Evolutionary conservation across 768 basidiomycete species (phyloP).

Genomic region (Steccherinum ochraceum): DNA sequence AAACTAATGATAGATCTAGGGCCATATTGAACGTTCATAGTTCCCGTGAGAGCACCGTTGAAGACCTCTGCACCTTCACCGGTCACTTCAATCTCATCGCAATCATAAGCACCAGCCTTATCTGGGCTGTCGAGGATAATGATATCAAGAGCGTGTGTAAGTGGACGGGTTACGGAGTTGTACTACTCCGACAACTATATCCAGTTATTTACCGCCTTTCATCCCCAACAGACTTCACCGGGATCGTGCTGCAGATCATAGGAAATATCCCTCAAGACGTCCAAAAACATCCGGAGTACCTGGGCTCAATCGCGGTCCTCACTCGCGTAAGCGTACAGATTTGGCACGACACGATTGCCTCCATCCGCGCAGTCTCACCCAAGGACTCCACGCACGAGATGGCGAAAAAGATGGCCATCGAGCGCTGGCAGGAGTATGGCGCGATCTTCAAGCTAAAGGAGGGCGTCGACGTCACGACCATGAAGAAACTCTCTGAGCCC

Average conservation of each 20-base stretch:
- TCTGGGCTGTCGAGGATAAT: too few species aligned
- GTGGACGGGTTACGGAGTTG: not conserved
- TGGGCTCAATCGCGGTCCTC: not conserved
- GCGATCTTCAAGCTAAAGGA: not conserved
- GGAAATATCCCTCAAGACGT: not conserved
- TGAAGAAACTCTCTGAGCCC: not conserved
- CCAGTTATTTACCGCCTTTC: not conserved
- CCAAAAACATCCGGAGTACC: not conserved
- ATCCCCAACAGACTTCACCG: not conserved
- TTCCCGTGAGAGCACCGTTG: too few species aligned
- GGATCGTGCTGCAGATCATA: not conserved
- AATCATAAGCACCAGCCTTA: too few species aligned
- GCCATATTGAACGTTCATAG: too few species aligned
- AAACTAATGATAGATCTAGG: too few species aligned
- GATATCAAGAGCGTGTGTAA: not conserved
- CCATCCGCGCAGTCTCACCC: not conserved
- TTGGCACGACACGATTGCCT: not conserved
- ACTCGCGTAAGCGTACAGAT: not conserved
- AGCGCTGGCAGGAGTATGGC: not conserved
- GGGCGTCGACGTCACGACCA: not conserved
- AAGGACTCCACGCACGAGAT: not conserved
- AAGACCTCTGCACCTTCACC: too few species aligned
- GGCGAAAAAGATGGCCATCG: not conserved
- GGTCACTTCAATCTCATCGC: too few species aligned
- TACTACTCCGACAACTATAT: not conserved